Conservation (phyloP, 805 yeast genomes). For the Wickerhamomyces hampshirensis region DNA sequence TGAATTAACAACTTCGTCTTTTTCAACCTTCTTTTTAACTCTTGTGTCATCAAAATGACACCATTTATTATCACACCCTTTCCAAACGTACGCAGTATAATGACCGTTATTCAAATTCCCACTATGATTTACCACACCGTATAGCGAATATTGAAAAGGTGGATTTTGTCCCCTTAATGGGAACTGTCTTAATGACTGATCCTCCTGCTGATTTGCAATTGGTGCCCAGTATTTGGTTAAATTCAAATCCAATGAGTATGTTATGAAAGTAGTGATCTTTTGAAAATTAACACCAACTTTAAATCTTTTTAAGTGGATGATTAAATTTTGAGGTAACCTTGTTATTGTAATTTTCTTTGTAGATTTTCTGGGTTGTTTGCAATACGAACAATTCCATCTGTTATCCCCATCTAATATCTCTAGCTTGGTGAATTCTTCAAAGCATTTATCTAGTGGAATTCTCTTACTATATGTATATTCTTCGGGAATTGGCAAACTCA, state of each 20-base stretch:
- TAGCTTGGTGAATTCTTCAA: slow-evolving; percentile 69
- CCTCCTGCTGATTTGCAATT: slow-evolving; percentile 9
- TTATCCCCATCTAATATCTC: slow-evolving; percentile 75
- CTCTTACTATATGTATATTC: slow-evolving; percentile 26
- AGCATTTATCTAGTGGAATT: slow-evolving; percentile 51
- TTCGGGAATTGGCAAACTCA: slow-evolving; percentile 76
- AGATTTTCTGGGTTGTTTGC: slow-evolving; percentile 59
- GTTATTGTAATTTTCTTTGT: slow-evolving; percentile 70
- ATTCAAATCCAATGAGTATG: slow-evolving; percentile 64
- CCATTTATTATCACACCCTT: slow-evolving; percentile 55
- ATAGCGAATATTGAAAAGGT: slow-evolving; percentile 73
- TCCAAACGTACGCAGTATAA: slow-evolving; percentile 76
- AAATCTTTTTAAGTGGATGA: slow-evolving; percentile 85
- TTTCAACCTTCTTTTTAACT: slow-evolving; percentile 48
- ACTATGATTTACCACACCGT: slow-evolving; percentile 79
- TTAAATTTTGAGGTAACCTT: slow-evolving; percentile 69
- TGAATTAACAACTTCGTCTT: slow-evolving; percentile 53
- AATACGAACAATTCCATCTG: slow-evolving; percentile 79
- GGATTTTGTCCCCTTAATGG: slow-evolving; percentile 74
- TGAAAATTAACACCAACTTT: slow-evolving; percentile 33
- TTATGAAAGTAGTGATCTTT: slow-evolving; percentile 45
- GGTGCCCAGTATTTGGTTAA: slow-evolving; percentile 27
- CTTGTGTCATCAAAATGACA: slow-evolving; percentile 77
- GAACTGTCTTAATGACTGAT: slow-evolving; percentile 29
- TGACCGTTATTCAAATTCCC: slow-evolving; percentile 87